Evolutionary conservation across 2,329 filamentous ascomycete genomes (phyloP), one percentile per base, ranked within the genome.

Genomic region (Aspergillus hortae): DNA sequence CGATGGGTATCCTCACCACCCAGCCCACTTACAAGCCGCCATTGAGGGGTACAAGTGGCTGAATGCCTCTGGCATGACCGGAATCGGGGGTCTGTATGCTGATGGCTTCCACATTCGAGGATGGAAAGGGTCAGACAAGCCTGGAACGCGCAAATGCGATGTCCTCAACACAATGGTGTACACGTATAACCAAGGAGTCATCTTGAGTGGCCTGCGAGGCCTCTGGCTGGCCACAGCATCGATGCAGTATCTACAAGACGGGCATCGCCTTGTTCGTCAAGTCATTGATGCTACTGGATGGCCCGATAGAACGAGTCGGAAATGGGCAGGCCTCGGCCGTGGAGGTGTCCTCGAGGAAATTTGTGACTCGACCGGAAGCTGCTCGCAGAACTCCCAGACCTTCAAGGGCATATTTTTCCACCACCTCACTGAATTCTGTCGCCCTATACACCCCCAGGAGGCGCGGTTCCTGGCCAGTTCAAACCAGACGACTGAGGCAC

Each of bases 321-420:
- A 69, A 10, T 95, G 90, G 90, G 75, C 79, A 36, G 90, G 90
- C 0, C 78, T 96, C 0, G 92, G 92, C 23, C 82, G 88, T 4
- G 81, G 81, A 15, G 92, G 92, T 2, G 81, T 96, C 25, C 72
- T 97, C 40, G 90, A 96, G 67, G 92, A 97, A 44, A 73, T 80
- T 33, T 96, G 92, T 66, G 92, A 97, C 67, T 82, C 85, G 2
- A 74, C 74, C 15, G 89, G 83, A 3, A 79, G 75, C 40, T 96
- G 92, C 68, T 90, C 84, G 15, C 91, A 96, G 67, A 82, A 97
- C 61, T 81, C 80, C 0, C 92, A 96, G 63, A 91, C 89, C 0
- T 96, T 96, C 81, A 97, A 96, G 69, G 89, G 90, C 25, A 92
- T 96, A 51, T 96, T 92, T 77, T 95, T 96, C 73, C 89, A 95